Conservation (phyloP, 1,284 basidiomycete species). For the Apiotrichum domesticum region DNA sequence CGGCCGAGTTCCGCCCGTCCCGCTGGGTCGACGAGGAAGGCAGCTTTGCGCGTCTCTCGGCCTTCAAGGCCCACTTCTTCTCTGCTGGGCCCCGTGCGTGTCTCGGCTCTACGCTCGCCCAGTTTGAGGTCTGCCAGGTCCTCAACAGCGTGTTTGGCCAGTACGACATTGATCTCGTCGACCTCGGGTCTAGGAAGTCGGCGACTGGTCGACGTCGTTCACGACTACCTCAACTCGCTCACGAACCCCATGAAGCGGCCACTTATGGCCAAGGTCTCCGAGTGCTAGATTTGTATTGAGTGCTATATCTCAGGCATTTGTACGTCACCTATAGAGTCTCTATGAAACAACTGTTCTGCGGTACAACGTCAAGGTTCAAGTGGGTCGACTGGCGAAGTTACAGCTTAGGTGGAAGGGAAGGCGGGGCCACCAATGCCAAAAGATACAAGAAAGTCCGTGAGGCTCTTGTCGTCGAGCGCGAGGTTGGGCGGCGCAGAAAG, state of each 20-base stretch:
- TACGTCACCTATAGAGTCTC: not conserved
- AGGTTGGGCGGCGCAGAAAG: not conserved
- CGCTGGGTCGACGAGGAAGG: not conserved
- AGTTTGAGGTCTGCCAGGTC: conserved; percentile 1
- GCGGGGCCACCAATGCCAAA: not conserved
- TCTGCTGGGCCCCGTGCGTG: not conserved
- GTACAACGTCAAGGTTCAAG: too few species aligned
- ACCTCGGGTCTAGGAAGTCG: not conserved
- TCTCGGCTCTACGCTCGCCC: not conserved
- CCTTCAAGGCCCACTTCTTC: conserved; percentile 3
- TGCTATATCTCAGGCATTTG: too few species aligned
- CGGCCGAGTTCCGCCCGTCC: not conserved
- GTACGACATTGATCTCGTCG: conserved; percentile 1
- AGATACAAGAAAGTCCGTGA: not conserved
- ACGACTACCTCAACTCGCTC: conserved; percentile 1
- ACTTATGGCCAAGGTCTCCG: not conserved
- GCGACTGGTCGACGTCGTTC: not conserved
- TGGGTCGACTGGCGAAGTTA: too few species aligned
- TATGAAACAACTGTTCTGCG: not conserved
- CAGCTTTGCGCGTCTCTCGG: not conserved
- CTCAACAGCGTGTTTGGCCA: not conserved
- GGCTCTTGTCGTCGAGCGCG: not conserved
- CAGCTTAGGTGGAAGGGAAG: too few species aligned
- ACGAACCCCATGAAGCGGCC: conserved; percentile 3
- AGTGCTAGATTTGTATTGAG: not conserved